phyloP scores from a whole-genome alignment of 805 yeast species.

The Candida railenensis region DNA sequence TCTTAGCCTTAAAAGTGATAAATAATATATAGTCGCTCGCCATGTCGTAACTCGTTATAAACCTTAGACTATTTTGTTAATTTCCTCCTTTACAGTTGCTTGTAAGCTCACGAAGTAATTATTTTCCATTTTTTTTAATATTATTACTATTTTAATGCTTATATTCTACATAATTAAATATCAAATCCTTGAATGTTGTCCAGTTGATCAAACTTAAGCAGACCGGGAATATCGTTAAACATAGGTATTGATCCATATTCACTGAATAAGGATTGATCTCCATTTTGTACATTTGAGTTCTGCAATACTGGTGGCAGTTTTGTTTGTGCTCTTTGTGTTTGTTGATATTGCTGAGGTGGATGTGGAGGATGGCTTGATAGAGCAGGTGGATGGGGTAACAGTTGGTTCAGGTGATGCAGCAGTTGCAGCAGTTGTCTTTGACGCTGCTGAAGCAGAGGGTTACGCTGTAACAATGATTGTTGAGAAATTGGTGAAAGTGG shows the following conservation, averaged over 20 bases:
- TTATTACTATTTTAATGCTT: background rate
- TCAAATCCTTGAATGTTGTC: background rate
- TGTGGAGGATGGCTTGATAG: background rate
- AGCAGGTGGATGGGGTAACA: background rate
- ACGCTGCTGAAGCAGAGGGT: slow-evolving; percentile 2
- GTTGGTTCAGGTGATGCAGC: slow-evolving; percentile 1
- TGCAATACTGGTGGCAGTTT: background rate
- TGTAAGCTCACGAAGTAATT: background rate
- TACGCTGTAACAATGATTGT: background rate
- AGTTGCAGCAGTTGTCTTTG: slow-evolving; percentile 3
- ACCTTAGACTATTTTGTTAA: too few relatives aligned
- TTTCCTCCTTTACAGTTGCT: too few relatives aligned
- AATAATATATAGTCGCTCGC: too few relatives aligned
- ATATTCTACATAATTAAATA: background rate
- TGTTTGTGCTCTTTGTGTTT: background rate
- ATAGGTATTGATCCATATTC: background rate
- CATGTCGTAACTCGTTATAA: too few relatives aligned
- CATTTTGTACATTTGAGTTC: background rate
- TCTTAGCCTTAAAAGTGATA: slow-evolving; percentile 11
- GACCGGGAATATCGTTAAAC: too few relatives aligned
- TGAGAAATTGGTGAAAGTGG: background rate
- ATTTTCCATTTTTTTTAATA: too few relatives aligned
- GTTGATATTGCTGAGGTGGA: background rate
- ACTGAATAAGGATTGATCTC: too few relatives aligned
- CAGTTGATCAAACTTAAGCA: too few relatives aligned